These are phyloP conservation scores for Pichia norvegensis DNA, from an alignment of 1,139 yeast genomes.

Conservation along the genomic window DNA sequence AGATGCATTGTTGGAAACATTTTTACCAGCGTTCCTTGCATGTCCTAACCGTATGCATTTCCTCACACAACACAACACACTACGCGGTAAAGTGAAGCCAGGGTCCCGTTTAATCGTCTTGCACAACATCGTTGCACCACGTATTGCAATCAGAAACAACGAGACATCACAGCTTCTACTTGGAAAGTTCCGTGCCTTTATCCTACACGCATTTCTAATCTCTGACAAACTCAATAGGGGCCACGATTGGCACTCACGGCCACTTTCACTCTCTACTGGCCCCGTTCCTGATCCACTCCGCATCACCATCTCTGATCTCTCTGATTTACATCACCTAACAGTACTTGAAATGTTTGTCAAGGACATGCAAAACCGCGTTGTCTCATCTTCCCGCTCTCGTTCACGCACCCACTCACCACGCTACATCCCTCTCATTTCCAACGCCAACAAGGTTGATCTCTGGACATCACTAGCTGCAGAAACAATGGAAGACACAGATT, in stretches of 20 bases:
- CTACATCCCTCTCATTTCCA: background rate
- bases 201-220: slow-evolving; percentile 21
- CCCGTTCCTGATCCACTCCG: background rate
- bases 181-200: slow-evolving; percentile 16
- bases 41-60: slow-evolving; percentile 12
- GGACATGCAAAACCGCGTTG: background rate
- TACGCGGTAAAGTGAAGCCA: slow-evolving; percentile 26
- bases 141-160: background rate
- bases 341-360: background rate
- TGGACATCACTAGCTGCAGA: background rate
- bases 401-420: background rate
- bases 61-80: slow-evolving; percentile 20
- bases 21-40: slow-evolving; percentile 36
- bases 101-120: slow-evolving; percentile 25
- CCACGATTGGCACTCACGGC: slow-evolving; percentile 20
- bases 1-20: slow-evolving; percentile 17
- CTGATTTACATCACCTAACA: background rate
- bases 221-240: slow-evolving; percentile 24
- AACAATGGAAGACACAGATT: background rate
- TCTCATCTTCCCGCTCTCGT: background rate
- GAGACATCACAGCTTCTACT: background rate
- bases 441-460: background rate
- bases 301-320: background rate
- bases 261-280: background rate
- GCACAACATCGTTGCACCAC: slow-evolving; percentile 18